Evolutionary conservation across 139 green algal genomes (phyloP).

Genomic region (Coelastrella sp.): DNA sequence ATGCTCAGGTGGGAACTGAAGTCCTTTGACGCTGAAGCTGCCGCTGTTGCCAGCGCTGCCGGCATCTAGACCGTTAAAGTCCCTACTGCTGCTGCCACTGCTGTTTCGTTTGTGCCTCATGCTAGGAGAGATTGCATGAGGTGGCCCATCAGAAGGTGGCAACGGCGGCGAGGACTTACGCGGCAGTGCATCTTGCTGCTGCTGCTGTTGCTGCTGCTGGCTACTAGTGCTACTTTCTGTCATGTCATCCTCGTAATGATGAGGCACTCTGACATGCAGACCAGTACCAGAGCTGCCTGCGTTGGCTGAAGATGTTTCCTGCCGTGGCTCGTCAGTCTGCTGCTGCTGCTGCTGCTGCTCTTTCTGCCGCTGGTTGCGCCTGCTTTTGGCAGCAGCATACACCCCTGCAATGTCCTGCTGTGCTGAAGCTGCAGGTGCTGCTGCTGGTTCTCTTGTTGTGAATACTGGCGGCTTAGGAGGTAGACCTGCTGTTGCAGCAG

Average conservation of each 20-base stretch:
- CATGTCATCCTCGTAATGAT: neutral
- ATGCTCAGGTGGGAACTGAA: slow-evolving; percentile 76
- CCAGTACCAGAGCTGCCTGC: neutral
- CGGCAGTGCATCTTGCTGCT: neutral
- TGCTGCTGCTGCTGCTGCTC: slow-evolving; percentile 29
- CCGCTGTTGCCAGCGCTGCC: slow-evolving; percentile 5
- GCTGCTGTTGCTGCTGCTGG: slow-evolving; percentile 24
- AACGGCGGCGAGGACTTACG: slow-evolving; percentile 25
- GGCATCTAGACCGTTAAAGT: slow-evolving; percentile 39
- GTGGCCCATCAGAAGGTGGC: neutral
- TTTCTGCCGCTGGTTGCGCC: neutral
- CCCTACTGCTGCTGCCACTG: slow-evolving; percentile 3
- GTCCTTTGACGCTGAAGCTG: slow-evolving; percentile 9
- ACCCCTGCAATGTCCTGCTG: slow-evolving; percentile 11
- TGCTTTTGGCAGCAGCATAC: slow-evolving; percentile 23
- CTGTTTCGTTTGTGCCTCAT: neutral
- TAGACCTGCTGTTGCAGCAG: slow-evolving; percentile 1
- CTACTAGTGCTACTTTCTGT: slow-evolving; percentile 19
- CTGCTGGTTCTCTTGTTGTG: neutral
- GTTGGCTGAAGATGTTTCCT: neutral
- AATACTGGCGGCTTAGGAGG: neutral
- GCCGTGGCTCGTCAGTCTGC: too few species aligned
- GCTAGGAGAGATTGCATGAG: neutral
- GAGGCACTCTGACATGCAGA: neutral
- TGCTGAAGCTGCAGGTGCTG: slow-evolving; percentile 13